phyloP scores from a whole-genome alignment of 192 early-diverging fungal genomes.

The Coemansia sp. region DNA sequence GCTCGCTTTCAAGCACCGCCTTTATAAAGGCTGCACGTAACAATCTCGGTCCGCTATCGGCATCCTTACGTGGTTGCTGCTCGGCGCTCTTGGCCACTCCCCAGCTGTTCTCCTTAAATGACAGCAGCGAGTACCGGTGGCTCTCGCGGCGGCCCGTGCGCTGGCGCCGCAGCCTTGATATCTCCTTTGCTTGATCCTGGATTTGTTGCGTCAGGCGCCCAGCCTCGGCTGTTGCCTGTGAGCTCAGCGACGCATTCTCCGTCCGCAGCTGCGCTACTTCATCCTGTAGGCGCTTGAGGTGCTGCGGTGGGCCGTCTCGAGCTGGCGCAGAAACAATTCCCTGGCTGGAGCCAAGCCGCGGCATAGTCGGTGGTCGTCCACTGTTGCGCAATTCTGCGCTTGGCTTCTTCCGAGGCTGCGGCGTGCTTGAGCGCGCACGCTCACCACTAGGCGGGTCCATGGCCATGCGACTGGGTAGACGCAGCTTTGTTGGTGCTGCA shows the following conservation, averaged over 20 bases:
- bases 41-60: constrained; percentile 22
- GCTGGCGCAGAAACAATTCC: background rate
- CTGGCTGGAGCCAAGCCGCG: constrained; percentile 18
- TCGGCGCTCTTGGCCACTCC: constrained; percentile 18
- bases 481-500: constrained; percentile 36
- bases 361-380: background rate
- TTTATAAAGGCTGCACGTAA: constrained; percentile 51
- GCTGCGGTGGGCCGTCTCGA: background rate
- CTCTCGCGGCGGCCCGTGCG: constrained; percentile 36
- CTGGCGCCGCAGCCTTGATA: constrained; percentile 37
- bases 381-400: constrained; percentile 1
- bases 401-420: constrained; percentile 11
- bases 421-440: constrained; percentile 9
- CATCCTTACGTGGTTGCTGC: background rate
- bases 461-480: constrained; percentile 31
- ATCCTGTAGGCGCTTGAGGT: constrained; percentile 18
- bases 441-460: constrained; percentile 3
- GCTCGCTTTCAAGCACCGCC: constrained; percentile 38
- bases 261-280: constrained; percentile 24
- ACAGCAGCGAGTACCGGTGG: constrained; percentile 37
- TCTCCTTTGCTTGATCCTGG: constrained; percentile 48
- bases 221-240: constrained; percentile 19
- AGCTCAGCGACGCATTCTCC: constrained; percentile 15
- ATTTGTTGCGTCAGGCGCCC: constrained; percentile 39
- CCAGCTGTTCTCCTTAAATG: constrained; percentile 41